Conservation (phyloP, 768 basidiomycete species). For the Naganishia vishniacii region DNA sequence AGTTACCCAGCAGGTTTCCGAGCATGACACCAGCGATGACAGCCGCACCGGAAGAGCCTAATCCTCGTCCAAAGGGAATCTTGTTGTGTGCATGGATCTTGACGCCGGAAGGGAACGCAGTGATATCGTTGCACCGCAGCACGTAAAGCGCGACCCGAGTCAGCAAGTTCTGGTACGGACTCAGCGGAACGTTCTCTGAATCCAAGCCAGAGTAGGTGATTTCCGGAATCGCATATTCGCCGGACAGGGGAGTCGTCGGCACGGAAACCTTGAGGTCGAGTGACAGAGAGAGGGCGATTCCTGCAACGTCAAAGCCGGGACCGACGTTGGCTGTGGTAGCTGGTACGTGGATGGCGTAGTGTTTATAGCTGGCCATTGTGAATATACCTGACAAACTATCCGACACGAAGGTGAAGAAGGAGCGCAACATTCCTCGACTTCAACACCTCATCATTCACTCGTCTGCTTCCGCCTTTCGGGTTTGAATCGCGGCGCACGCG, state of each 20-base stretch:
- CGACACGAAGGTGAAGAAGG: too few relatives aligned
- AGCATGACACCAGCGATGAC: constrained; percentile 94
- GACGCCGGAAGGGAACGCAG: constrained; percentile 69
- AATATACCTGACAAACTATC: background rate
- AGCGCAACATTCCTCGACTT: too few relatives aligned
- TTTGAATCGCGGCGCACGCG: too few relatives aligned
- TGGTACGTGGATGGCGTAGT: constrained; percentile 72
- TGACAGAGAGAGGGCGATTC: constrained; percentile 85
- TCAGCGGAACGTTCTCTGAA: constrained; percentile 79
- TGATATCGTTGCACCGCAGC: constrained; percentile 75
- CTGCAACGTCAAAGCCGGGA: constrained; percentile 97
- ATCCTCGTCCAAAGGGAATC: constrained; percentile 94
- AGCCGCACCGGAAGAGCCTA: constrained; percentile 97
- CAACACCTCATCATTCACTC: background rate
- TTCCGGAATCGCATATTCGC: constrained; percentile 53
- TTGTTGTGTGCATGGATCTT: constrained; percentile 71
- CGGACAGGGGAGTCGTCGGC: constrained; percentile 44
- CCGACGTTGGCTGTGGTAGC: constrained; percentile 99
- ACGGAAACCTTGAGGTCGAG: constrained; percentile 67
- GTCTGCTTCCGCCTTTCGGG: too few relatives aligned
- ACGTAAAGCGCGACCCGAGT: constrained; percentile 97
- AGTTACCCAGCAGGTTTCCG: constrained; percentile 71
- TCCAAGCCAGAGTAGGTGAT: constrained; percentile 84
- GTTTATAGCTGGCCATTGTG: constrained; percentile 25
- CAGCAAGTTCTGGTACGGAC: constrained; percentile 92